Conservation (phyloP, 768 basidiomycete genomes). For the Tylopilus cervinicoccineus region DNA sequence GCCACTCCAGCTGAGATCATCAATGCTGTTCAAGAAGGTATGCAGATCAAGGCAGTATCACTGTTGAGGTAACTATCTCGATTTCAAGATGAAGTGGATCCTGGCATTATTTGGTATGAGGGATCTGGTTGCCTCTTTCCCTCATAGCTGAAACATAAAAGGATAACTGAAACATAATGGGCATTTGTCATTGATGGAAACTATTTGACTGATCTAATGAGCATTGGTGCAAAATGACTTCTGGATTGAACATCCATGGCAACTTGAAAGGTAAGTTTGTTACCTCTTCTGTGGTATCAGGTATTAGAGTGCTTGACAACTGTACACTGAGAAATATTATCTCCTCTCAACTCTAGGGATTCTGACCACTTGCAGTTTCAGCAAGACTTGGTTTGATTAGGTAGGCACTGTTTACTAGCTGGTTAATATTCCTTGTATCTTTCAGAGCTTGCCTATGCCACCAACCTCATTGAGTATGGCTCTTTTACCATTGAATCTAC, state of each 20-base stretch:
- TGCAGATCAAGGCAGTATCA: neutral
- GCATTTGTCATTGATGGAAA: slow-evolving; percentile 24
- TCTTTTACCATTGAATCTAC: no score
- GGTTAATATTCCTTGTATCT: no score
- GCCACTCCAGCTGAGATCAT: slow-evolving; percentile 20
- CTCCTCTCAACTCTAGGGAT: slow-evolving; percentile 11
- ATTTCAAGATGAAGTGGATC: slow-evolving; percentile 19
- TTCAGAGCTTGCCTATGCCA: no score
- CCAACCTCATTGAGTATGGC: no score
- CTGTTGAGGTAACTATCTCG: neutral
- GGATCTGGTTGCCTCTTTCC: neutral
- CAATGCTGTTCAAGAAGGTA: slow-evolving; percentile 19
- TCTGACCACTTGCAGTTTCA: slow-evolving; percentile 19
- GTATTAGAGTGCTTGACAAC: no score
- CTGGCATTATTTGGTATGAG: slow-evolving; percentile 15
- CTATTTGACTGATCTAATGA: slow-evolving; percentile 24
- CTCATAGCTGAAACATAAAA: neutral
- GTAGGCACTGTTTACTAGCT: no score
- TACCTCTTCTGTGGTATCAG: neutral
- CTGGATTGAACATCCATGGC: slow-evolving; percentile 19
- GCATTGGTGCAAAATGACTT: slow-evolving; percentile 15
- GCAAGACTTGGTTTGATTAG: slow-evolving; percentile 20
- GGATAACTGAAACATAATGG: no score
- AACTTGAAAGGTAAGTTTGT: slow-evolving; percentile 15
- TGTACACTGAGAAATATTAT: neutral